A percentile compares a stretch with the other conserved stretches of the same genome.
Conservation (phyloP, 345 rosid genomes). For the Aquilaria malaccensis region DNA sequence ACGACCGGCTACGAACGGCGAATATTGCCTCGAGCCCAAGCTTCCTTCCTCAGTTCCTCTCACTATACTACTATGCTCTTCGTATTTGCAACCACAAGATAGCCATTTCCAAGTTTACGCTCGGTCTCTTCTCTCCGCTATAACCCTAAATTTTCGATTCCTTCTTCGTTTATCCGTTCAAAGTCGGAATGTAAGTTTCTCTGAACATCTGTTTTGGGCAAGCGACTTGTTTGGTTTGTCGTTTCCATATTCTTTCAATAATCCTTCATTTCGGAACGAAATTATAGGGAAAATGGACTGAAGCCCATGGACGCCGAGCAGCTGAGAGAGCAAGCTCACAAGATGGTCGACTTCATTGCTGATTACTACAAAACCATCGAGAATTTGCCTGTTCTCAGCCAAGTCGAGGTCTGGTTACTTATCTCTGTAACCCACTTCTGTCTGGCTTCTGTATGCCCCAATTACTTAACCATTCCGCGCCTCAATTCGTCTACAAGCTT, state of each 20-base stretch:
- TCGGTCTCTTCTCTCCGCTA: background rate
- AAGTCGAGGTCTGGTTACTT: constrained; percentile 49
- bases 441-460: no score
- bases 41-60: no score
- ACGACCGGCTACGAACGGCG: no score
- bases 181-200: constrained; percentile 16
- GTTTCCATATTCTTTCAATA: background rate
- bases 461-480: no score
- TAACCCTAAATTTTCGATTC: background rate
- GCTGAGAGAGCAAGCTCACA: constrained; percentile 61
- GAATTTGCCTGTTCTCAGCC: constrained; percentile 79
- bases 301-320: constrained; percentile 75
- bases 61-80: background rate
- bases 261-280: constrained; percentile 13
- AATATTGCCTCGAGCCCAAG: no score
- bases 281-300: constrained; percentile 21
- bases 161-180: background rate
- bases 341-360: constrained; percentile 92
- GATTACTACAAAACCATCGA: constrained; percentile 84
- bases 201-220: background rate
- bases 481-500: no score
- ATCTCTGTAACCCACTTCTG: no score
- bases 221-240: no score
- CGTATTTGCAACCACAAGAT: no score
- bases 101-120: background rate